phyloP scores from a whole-genome alignment of 805 yeast species.

The Wickerhamiella siamensis region DNA sequence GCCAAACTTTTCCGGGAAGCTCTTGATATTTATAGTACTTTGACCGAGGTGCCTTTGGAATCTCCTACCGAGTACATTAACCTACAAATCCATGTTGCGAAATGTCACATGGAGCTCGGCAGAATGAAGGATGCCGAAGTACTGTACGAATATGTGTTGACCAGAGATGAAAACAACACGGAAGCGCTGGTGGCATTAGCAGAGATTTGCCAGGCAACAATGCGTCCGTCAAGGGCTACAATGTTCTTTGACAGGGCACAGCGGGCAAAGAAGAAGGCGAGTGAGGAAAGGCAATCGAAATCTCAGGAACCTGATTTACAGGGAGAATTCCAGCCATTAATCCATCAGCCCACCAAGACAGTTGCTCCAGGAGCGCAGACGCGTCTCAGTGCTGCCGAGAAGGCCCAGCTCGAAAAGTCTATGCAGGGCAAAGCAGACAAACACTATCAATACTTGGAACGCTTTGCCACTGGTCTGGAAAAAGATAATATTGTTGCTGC shows the following conservation, averaged over 20 bases:
- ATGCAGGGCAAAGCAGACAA: constrained; percentile 33
- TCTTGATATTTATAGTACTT: constrained; percentile 43
- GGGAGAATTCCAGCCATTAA: not conserved
- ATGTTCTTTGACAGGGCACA: constrained; percentile 20
- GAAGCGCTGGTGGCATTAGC: constrained; percentile 69
- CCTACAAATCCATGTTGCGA: constrained; percentile 48
- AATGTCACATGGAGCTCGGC: constrained; percentile 61
- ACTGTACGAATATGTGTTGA: constrained; percentile 17
- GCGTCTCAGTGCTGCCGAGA: constrained; percentile 13
- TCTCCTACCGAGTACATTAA: constrained; percentile 18
- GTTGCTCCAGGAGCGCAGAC: constrained; percentile 6
- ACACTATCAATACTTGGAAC: constrained; percentile 31
- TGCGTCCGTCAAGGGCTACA: constrained; percentile 22
- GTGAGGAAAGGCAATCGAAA: constrained; percentile 1
- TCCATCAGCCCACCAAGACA: constrained; percentile 3
- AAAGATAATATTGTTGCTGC: constrained; percentile 46
- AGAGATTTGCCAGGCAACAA: constrained; percentile 48
- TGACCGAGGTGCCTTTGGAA: constrained; percentile 30
- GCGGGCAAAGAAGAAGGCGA: constrained; percentile 15
- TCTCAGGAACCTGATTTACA: not conserved
- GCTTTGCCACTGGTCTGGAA: constrained; percentile 36
- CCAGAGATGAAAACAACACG: constrained; percentile 32
- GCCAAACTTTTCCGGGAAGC: constrained; percentile 67
- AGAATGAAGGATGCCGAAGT: constrained; percentile 25
- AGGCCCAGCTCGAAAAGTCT: constrained; percentile 34